Evolutionary conservation across 208 protist genomes (phyloP).

Genomic region (Porcisia deanei): DNA sequence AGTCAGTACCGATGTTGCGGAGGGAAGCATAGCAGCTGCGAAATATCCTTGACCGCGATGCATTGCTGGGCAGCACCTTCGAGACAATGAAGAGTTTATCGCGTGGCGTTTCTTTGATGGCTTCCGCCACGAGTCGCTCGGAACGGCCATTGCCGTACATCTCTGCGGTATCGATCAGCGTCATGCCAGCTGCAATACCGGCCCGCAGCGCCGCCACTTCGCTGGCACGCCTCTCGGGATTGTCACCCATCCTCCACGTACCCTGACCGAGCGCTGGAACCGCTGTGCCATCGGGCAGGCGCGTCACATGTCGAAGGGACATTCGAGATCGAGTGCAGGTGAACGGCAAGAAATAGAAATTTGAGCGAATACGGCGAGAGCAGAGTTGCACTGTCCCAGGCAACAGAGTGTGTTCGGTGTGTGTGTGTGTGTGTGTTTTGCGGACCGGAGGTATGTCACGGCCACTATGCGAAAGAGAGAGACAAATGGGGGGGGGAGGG

Average conservation of each 20-base stretch:
- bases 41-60: conserved; percentile 66
- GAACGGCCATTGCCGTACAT: conserved; percentile 56
- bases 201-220: conserved; percentile 39
- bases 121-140: conserved; percentile 43
- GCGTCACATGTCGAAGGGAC: conserved; percentile 19
- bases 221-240: conserved; percentile 3
- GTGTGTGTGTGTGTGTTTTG: too few species aligned
- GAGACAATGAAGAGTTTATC: conserved; percentile 91
- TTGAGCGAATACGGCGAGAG: neutral
- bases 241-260: conserved; percentile 48
- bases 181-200: conserved; percentile 43
- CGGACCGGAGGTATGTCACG: neutral
- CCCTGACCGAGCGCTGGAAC: conserved; percentile 49
- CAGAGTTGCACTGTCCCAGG: neutral
- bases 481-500: neutral
- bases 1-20: conserved; percentile 56
- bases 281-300: conserved; percentile 26
- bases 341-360: neutral
- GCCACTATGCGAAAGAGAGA: neutral
- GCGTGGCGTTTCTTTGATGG: conserved; percentile 38
- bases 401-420: neutral
- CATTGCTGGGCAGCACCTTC: conserved; percentile 92
- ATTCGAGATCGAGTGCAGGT: neutral
- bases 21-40: conserved; percentile 69
- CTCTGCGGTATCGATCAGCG: conserved; percentile 52